Evolutionary conservation across 108 stramenopile species (phyloP), one percentile per base, ranked within the genome.

Genomic region (Cyclotella atomus): DNA sequence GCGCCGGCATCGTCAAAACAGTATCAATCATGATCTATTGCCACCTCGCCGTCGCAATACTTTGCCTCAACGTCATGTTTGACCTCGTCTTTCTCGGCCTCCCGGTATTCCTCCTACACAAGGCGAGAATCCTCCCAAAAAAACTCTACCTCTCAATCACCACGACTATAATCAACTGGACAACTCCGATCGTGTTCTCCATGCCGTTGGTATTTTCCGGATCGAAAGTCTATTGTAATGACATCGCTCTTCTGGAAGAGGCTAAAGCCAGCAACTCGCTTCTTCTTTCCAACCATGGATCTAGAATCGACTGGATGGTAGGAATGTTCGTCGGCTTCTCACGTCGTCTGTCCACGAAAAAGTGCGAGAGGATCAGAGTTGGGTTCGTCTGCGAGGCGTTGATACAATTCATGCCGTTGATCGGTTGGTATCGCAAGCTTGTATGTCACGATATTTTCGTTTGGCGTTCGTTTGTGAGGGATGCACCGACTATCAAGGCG

Each of bases 261-360:
- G 28, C 74, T 4, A 84, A 84, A 57, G 35, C 52, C 15, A 62
- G 78, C 19, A 68, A 68, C 34, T 63, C 67, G 0, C 29, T 85
- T 12, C 69, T 85, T 1, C 52, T 85, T 0, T 28, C 81, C 0
- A 85, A 85, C 54, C 84, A 85, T 44, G 76, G 81, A 24, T 68
- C 69, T 14, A 28, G 84, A 12, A 78, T 85, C 0, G 84, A 85
- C 41, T 82, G 84, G 81, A 85, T 85, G 81, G 66, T 85, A 12
- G 84, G 65, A 0, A 77, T 85, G 81, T 70, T 81, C 59, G 60
- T 68, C 5, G 84, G 84, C 1, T 81, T 71, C 43, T 49, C 70
- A 6, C 71, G 19, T 23, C 14, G 56, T 0, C 41, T 80, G 9
- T 47, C 25, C 0, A 54, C 10, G 2, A 73, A 54, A 29, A 0